A percentile compares a stretch with the other conserved stretches of the same genome.
Evolutionary conservation across 208 protist species (phyloP).

Genomic region (Wallacemonas collosoma): DNA sequence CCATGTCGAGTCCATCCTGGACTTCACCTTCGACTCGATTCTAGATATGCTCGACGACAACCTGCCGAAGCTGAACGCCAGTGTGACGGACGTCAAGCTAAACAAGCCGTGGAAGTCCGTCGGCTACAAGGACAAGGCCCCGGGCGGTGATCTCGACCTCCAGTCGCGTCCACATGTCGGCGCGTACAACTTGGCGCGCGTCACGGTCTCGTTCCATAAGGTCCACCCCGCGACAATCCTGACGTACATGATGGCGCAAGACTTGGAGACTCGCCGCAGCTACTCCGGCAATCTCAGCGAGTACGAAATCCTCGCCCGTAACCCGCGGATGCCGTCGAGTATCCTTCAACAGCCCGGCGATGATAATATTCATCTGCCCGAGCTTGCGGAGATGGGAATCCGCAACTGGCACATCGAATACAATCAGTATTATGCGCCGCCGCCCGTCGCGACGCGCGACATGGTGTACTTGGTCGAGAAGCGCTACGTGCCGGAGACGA

Average conservation of each 20-base stretch:
- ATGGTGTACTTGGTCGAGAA: slow-evolving; percentile 79
- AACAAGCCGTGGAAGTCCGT: slow-evolving; percentile 48
- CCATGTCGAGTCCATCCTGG: slow-evolving; percentile 50
- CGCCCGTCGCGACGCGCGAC: slow-evolving; percentile 67
- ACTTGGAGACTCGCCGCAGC: slow-evolving; percentile 47
- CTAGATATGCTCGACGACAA: slow-evolving; percentile 67
- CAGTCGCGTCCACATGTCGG: slow-evolving; percentile 73
- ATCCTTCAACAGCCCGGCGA: slow-evolving; percentile 16
- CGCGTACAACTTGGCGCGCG: slow-evolving; percentile 79
- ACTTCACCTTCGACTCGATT: slow-evolving; percentile 51
- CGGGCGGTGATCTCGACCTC: slow-evolving; percentile 69
- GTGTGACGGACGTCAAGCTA: slow-evolving; percentile 29
- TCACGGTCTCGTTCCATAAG: slow-evolving; percentile 63
- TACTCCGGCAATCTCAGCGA: slow-evolving; percentile 64
- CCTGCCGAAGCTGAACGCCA: slow-evolving; percentile 43
- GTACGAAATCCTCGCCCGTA: slow-evolving; percentile 64
- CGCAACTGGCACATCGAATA: slow-evolving; percentile 75
- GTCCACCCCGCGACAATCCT: slow-evolving; percentile 52
- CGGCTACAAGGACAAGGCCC: slow-evolving; percentile 66
- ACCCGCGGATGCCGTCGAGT: slow-evolving; percentile 40
- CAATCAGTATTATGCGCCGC: slow-evolving; percentile 68
- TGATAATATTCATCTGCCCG: slow-evolving; percentile 47
- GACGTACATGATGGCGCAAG: slow-evolving; percentile 58
- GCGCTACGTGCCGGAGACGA: slow-evolving; percentile 66
- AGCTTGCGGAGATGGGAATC: slow-evolving; percentile 36